Base-by-base conservation (phyloP, 768 basidiomycete genomes). In the Trametes gibbosa region DNA sequence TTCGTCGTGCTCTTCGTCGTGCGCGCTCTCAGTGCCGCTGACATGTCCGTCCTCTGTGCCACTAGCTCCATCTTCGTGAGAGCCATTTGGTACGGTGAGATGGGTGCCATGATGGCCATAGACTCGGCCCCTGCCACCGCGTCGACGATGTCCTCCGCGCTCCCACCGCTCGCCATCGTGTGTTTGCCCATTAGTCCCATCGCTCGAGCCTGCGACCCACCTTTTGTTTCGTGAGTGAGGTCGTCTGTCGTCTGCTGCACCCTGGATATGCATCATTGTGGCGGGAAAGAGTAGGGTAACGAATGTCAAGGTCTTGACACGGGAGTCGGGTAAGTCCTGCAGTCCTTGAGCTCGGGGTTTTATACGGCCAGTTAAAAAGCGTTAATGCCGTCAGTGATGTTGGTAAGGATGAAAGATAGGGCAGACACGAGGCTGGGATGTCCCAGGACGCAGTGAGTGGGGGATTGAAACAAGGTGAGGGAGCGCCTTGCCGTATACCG, bases 131-230 rank as follows among this genome's bases (percentile, higher is more conserved):
- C 79, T 76, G 52, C 79, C 77, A 42, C 80, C 75, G 17, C 81
- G 35, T 35, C 84, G 83, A 63, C 80, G 76, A 68, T 77, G 75
- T 5, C 81, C 82, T 5, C 85, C 85, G 46, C 86, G 78, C 51
- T 89, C 87, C 84, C 86, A 82, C 45, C 82, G 75, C 53, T 84
- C 84, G 24, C 68, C 66, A 63, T 87, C 84, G 17, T 67, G 67
- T 19, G 67, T 67, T 61, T 75, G 69, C 48, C 73, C 71, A 7
- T 76, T 72, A 74, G 75, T 45, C 71, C 68, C 2, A 77, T 73
- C 3, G 17, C 73, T 75, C 70, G 78, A 79, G 1, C 74, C 73
- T 7, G 84, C 78, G 10, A 81, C 75, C 86, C 86, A 87, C 58
- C 84, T 82, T 62, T 79, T 85, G 74, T 88, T 87, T 53, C 79